Conservation (phyloP, 768 basidiomycete species). For the Tulasnella calospora region DNA sequence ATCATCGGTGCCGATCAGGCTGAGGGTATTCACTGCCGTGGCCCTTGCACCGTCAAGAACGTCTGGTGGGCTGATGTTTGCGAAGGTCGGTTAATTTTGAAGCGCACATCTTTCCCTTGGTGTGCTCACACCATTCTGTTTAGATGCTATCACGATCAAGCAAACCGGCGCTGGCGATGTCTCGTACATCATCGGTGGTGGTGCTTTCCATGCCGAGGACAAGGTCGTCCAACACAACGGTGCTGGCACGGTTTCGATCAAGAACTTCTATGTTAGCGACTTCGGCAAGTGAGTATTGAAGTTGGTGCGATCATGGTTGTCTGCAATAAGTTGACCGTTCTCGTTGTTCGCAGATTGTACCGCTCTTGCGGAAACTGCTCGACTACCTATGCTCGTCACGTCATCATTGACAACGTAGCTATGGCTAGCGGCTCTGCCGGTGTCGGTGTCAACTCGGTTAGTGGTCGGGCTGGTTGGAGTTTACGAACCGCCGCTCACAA, state of each 20-base stretch:
- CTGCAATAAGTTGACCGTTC: neutral
- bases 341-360: conserved; percentile 2
- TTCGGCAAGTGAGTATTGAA: conserved; percentile 9
- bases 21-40: conserved; percentile 29
- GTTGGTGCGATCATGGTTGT: neutral
- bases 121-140: neutral
- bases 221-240: conserved; percentile 16
- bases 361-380: conserved; percentile 27
- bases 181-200: conserved; percentile 25
- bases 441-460: conserved; percentile 22
- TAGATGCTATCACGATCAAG: conserved; percentile 4
- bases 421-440: conserved; percentile 15
- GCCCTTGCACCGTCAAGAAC: conserved; percentile 27
- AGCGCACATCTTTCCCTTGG: too few relatives aligned
- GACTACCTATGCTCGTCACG: conserved; percentile 15
- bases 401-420: conserved; percentile 22
- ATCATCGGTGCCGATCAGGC: conserved; percentile 29
- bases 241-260: conserved; percentile 1
- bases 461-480: neutral
- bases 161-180: conserved; percentile 3
- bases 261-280: conserved; percentile 9
- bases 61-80: conserved; percentile 30
- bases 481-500: neutral
- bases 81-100: conserved; percentile 14
- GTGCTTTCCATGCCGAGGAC: conserved; percentile 11